Evolutionary conservation across 768 basidiomycete genomes (phyloP), one percentile per base, ranked within the genome.

Genomic region (Boletus rubropictus): DNA sequence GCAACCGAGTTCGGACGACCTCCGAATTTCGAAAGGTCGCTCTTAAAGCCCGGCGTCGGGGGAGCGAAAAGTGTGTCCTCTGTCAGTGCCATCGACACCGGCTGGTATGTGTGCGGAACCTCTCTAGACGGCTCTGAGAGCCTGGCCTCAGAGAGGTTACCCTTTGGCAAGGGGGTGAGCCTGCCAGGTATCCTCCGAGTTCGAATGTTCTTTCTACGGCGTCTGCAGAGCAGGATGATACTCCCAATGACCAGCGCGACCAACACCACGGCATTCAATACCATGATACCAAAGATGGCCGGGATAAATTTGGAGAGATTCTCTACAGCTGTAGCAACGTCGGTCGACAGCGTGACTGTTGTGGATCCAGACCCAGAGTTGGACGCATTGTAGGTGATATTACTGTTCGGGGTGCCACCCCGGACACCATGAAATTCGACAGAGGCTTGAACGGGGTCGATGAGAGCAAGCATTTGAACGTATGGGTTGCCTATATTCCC

Each of bases 401-500:
- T 85, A 10, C 71, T 75, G 39, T 72, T 70, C 10, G 86, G 70
- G 15, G 69, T 70, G 46, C 84, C 83, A 35, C 89, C 89, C 24
- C 89, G 84, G 38, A 64, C 60, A 21, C 71, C 55, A 58, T 82
- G 81, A 67, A 91, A 92, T 45, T 86, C 84, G 38, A 68, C 58
- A 14, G 86, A 88, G 18, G 86, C 89, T 43, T 79, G 60, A 56
- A 81, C 70, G 17, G 89, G 81, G 59, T 89, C 74, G 50, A 86
- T 64, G 43, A 89, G 72, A 12, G 86, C 69, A 51, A 89, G 72
- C 32, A 92, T 67, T 64, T 83, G 82, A 68, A 92, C 76, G 62
- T 86, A 89, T 5, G 89, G 89, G 59, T 82, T 66, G 33, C 86
- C 87, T 80, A 82, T 82, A 14, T 74, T 65, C 31, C 80, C 82